Evolutionary conservation across 495 filamentous ascomycete species (phyloP), one percentile per base, ranked within the genome.

Genomic region (Lasiosphaeriaceae sp.): DNA sequence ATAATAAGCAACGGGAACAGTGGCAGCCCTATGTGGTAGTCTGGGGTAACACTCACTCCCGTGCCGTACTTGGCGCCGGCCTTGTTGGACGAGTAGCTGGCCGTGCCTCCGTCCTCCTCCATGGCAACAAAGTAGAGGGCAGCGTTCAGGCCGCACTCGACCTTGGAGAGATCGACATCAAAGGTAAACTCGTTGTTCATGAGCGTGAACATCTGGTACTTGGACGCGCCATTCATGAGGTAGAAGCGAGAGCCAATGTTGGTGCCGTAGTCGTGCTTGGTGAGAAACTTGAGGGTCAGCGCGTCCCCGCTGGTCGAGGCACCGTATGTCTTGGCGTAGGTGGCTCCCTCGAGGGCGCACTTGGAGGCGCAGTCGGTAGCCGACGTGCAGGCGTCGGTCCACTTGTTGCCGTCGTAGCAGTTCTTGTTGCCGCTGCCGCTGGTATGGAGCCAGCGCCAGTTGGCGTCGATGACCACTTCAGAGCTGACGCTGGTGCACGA

Each of bases 21-120:
- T n/a, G n/a, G n/a, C n/a, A n/a, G n/a, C n/a, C n/a, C n/a, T n/a
- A n/a, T n/a, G n/a, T n/a, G n/a, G n/a, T n/a, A n/a, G n/a, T n/a
- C n/a, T n/a, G n/a, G 1, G 11, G 1, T 19, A n/a, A 7, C 9
- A 68, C 66, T 59, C 55, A 69, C 66, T 7, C 82, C 69, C 1
- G 79, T 82, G 26, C 82, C 82, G 65, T 84, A 85, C 67, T 81
- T 79, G 58, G 82, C 80, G 58, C 82, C 81, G 31, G 82, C 81
- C 69, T 78, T 77, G 74, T 83, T 83, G 65, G 56, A 67, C 21
- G 76, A 51, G 64, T 75, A 79, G 61, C 71, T 77, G 58, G 61
- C 54, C 72, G 73, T 73, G 59, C 81, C 82, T 52, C 82, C 81
- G 58, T 83, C 80, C 54, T 74, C 74, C 39, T 78, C 74, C 81